Percentiles rank a stretch among this genome's conserved stretches.
These are phyloP conservation scores for Apiotrichum akiyoshidainum DNA, from an alignment of 1,284 basidiomycete species.

Conservation along the genomic window DNA sequence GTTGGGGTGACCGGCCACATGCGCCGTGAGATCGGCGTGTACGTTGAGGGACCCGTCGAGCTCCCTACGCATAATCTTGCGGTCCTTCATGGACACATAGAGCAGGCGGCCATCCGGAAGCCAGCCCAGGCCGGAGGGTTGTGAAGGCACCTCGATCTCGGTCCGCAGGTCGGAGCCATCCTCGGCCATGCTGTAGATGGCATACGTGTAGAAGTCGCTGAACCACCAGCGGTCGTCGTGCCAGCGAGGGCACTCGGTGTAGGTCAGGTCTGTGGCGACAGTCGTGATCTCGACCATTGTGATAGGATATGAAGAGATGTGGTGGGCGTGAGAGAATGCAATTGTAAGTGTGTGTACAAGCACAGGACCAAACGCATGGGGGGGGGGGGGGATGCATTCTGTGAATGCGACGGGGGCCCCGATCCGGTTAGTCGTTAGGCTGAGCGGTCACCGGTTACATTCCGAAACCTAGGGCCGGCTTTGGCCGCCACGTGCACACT, in stretches of 20 bases:
- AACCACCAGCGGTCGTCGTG: constrained; percentile 13
- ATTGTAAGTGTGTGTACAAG: too few species aligned
- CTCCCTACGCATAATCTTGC: constrained; percentile 2
- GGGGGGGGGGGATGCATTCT: too few species aligned
- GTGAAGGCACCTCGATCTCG: constrained; percentile 4
- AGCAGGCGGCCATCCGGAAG: constrained; percentile 5
- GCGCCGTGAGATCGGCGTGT: neutral
- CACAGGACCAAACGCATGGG: too few species aligned
- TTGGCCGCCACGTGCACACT: too few species aligned
- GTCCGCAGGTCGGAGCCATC: constrained; percentile 6
- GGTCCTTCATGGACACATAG: constrained; percentile 11
- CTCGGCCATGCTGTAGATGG: constrained; percentile 6
- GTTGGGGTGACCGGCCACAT: constrained; percentile 4
- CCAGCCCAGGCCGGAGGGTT: constrained; percentile 12
- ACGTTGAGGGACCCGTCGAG: neutral
- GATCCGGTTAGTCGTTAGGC: too few species aligned
- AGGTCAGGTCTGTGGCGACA: constrained; percentile 3
- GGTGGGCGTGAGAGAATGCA: too few species aligned
- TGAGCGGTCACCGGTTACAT: too few species aligned
- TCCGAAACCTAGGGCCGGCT: too few species aligned
- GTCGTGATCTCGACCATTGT: constrained; percentile 3
- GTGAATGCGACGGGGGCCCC: too few species aligned
- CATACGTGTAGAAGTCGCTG: constrained; percentile 12
- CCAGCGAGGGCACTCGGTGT: constrained; percentile 14
- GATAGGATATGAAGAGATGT: neutral